phyloP scores from a whole-genome alignment of 768 basidiomycete genomes.

The Termitomyces sp. region DNA sequence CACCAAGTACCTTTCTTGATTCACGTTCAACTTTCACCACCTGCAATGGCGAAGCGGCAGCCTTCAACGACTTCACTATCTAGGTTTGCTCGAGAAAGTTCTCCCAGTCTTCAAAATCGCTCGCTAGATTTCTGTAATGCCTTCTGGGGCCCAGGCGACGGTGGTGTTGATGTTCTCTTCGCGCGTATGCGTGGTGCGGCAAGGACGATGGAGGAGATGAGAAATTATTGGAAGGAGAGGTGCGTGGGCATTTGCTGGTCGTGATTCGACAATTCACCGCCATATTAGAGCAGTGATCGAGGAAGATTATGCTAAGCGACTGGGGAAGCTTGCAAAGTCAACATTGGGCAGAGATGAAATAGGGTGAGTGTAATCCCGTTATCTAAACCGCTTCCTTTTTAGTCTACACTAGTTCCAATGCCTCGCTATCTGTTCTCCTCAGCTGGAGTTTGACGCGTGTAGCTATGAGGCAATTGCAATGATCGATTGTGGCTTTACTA shows the following conservation, averaged over 20 bases:
- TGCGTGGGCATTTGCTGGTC: conserved; percentile 29
- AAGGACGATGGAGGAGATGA: conserved; percentile 85
- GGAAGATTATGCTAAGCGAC: conserved; percentile 89
- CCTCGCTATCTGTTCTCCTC: not conserved
- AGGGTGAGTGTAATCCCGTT: conserved; percentile 57
- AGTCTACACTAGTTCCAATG: not conserved
- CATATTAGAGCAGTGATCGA: conserved; percentile 74
- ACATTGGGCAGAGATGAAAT: conserved; percentile 86
- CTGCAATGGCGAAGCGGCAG: conserved; percentile 68
- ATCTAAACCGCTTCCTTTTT: not conserved
- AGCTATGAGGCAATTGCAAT: conserved; percentile 1
- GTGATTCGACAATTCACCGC: conserved; percentile 3
- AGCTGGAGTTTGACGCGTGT: not conserved
- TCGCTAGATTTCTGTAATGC: conserved; percentile 92
- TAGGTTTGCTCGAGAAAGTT: conserved; percentile 55
- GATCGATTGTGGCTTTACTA: conserved; percentile 1
- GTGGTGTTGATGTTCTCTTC: conserved; percentile 86
- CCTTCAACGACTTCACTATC: conserved; percentile 78
- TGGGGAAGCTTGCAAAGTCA: conserved; percentile 73
- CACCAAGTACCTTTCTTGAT: conserved; percentile 2
- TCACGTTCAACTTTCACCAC: conserved; percentile 8
- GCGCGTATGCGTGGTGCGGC: conserved; percentile 83
- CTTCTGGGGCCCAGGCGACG: conserved; percentile 89
- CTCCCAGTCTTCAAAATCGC: conserved; percentile 41
- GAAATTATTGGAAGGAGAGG: conserved; percentile 92